phyloP scores from a whole-genome alignment of 1,284 basidiomycete species.

The Melampsora abietis-canadensis region DNA sequence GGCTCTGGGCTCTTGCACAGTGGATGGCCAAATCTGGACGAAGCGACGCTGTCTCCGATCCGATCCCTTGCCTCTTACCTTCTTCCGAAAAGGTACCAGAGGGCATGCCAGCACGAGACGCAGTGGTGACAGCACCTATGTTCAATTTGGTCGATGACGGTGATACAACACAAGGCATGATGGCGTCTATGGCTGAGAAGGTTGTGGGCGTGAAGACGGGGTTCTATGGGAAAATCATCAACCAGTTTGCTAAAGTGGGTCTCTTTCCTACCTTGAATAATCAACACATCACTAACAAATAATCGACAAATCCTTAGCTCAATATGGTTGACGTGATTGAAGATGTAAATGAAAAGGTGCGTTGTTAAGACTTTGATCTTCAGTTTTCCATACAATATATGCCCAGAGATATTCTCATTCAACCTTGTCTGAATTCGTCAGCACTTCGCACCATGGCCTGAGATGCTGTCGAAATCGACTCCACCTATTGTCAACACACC shows the following conservation, averaged over 20 bases:
- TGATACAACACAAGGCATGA: slow-evolving; percentile 69
- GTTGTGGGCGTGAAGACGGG: slow-evolving; percentile 68
- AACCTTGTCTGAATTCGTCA: slow-evolving; percentile 13
- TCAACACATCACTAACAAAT: slow-evolving; percentile 21
- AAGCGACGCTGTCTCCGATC: slow-evolving; percentile 13
- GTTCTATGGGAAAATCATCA: slow-evolving; percentile 50
- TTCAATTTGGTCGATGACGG: slow-evolving; percentile 65
- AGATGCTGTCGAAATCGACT: slow-evolving; percentile 70
- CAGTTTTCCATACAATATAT: not conserved
- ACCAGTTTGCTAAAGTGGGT: slow-evolving; percentile 65
- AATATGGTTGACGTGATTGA: slow-evolving; percentile 43
- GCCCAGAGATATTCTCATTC: not conserved
- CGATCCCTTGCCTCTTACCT: slow-evolving; percentile 34
- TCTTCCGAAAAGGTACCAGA: slow-evolving; percentile 42
- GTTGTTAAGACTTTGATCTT: not conserved
- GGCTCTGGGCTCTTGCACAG: slow-evolving; percentile 31
- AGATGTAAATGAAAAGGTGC: slow-evolving; percentile 40
- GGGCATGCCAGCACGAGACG: slow-evolving; percentile 44
- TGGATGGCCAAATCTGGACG: slow-evolving; percentile 42
- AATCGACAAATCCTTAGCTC: not conserved
- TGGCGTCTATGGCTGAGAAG: slow-evolving; percentile 68
- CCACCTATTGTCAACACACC: slow-evolving; percentile 73
- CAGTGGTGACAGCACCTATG: slow-evolving; percentile 43
- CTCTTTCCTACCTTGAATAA: slow-evolving; percentile 51
- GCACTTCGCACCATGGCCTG: slow-evolving; percentile 77